phyloP scores from a whole-genome alignment of 2,329 filamentous ascomycete genomes.

The Ciborinia camelliae region DNA sequence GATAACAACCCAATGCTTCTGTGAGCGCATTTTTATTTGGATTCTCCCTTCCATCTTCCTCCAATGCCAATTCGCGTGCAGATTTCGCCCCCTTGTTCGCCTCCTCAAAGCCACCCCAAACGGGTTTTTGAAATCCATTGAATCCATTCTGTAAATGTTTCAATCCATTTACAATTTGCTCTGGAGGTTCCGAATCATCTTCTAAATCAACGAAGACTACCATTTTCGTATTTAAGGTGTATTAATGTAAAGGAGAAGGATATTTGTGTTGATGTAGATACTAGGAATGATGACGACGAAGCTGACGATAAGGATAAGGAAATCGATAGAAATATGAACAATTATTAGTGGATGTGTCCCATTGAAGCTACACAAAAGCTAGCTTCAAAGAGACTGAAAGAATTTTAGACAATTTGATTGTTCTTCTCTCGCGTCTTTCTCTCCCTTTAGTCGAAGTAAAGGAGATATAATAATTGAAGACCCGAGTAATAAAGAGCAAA shows the following conservation, averaged over 20 bases:
- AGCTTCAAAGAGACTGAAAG: neutral
- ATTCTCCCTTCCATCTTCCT: constrained; percentile 27
- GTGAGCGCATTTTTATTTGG: constrained; percentile 59
- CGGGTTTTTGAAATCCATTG: constrained; percentile 21
- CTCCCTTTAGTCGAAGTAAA: neutral
- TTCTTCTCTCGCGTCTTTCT: neutral
- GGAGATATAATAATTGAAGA: neutral
- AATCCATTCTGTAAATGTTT: constrained; percentile 14
- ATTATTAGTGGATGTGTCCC: constrained; percentile 24
- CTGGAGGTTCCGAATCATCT: constrained; percentile 36
- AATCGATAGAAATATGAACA: constrained; percentile 25
- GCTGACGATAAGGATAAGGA: constrained; percentile 22
- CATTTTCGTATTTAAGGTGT: constrained; percentile 27
- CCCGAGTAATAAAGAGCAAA: neutral
- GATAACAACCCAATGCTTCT: constrained; percentile 63
- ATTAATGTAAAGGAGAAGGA: neutral
- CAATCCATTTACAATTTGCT: constrained; percentile 20
- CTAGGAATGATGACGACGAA: neutral
- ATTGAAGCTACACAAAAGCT: constrained; percentile 31
- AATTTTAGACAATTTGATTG: constrained; percentile 3
- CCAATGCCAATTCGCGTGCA: neutral
- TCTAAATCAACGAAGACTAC: constrained; percentile 38
- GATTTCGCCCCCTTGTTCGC: neutral
- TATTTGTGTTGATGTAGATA: neutral
- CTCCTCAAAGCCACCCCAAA: constrained; percentile 19